These are phyloP conservation scores for Bonia amplexicaulis DNA, from an alignment of 176 grass and related monocot species.

Conservation along the genomic window DNA sequence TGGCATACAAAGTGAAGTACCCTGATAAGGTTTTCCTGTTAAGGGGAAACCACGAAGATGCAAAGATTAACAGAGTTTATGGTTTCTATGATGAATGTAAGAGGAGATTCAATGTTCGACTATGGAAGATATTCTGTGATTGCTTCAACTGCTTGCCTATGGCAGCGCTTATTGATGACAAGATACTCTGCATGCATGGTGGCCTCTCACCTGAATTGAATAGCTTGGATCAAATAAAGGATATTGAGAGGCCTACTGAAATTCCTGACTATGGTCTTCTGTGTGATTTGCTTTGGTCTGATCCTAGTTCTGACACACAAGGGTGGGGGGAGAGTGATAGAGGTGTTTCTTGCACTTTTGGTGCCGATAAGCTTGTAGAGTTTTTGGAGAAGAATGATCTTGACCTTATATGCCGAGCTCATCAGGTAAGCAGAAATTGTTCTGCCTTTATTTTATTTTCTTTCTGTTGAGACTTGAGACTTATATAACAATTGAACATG, in stretches of 20 bases:
- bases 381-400: conserved; percentile 87
- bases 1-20: conserved; percentile 75
- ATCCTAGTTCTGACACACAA: conserved; percentile 55
- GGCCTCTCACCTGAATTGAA: conserved; percentile 72
- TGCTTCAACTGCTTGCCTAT: conserved; percentile 87
- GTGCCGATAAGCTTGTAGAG: conserved; percentile 72
- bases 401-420: conserved; percentile 68
- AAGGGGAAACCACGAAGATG: conserved; percentile 79
- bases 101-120: conserved; percentile 70
- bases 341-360: conserved; percentile 76
- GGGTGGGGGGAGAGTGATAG: conserved; percentile 81
- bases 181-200: conserved; percentile 77
- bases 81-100: conserved; percentile 92
- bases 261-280: conserved; percentile 76
- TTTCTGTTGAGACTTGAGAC: neutral
- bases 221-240: conserved; percentile 66
- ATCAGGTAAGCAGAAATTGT: conserved; percentile 41
- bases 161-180: conserved; percentile 61
- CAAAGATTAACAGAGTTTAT: conserved; percentile 77
- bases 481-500: neutral
- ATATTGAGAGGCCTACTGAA: conserved; percentile 63
- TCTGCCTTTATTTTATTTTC: neutral
- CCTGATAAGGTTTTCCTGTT: conserved; percentile 74
- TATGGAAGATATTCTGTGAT: conserved; percentile 81
- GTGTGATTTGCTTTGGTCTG: conserved; percentile 80